A percentile compares a stretch with the other conserved stretches of the same genome.
These are phyloP conservation scores for Tremellales sp. DNA, from an alignment of 1,284 basidiomycete species.

Conservation along the genomic window DNA sequence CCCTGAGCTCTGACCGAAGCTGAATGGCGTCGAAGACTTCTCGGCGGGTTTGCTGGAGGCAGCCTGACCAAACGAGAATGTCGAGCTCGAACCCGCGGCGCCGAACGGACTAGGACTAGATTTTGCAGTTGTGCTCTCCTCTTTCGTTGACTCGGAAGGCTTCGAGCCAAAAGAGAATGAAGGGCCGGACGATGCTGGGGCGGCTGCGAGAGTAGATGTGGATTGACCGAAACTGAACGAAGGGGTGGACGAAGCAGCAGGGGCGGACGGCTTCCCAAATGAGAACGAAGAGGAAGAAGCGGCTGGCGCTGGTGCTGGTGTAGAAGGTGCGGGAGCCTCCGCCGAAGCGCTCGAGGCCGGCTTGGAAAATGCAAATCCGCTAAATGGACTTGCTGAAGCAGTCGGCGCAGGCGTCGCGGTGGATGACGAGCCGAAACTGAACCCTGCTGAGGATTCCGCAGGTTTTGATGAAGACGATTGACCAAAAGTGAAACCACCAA, in stretches of 20 bases:
- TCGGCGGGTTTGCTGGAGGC: background rate
- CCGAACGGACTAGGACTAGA: slow-evolving; percentile 4
- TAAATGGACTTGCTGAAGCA: background rate
- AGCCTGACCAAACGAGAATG: background rate
- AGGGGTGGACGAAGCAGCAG: slow-evolving; percentile 8
- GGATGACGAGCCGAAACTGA: slow-evolving; percentile 17
- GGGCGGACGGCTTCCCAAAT: slow-evolving; percentile 14
- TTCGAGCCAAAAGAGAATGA: background rate
- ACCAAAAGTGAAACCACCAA: slow-evolving; percentile 26
- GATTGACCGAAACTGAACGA: background rate
- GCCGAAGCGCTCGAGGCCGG: slow-evolving; percentile 8
- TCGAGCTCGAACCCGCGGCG: background rate
- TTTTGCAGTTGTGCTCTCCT: background rate
- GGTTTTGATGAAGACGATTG: slow-evolving; percentile 8
- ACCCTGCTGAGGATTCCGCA: slow-evolving; percentile 27
- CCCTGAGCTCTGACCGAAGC: no score
- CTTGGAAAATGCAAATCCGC: background rate
- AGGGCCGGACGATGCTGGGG: background rate
- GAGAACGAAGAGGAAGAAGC: slow-evolving; percentile 9
- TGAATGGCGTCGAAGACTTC: no score
- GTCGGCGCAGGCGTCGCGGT: slow-evolving; percentile 7
- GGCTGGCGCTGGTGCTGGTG: slow-evolving; percentile 2
- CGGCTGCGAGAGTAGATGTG: background rate
- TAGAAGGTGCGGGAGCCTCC: slow-evolving; percentile 3
- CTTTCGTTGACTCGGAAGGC: no score